Evolutionary conservation across 1,139 yeast species (phyloP), one percentile per base, ranked within the genome.

Genomic region (Eremothecium coryli): DNA sequence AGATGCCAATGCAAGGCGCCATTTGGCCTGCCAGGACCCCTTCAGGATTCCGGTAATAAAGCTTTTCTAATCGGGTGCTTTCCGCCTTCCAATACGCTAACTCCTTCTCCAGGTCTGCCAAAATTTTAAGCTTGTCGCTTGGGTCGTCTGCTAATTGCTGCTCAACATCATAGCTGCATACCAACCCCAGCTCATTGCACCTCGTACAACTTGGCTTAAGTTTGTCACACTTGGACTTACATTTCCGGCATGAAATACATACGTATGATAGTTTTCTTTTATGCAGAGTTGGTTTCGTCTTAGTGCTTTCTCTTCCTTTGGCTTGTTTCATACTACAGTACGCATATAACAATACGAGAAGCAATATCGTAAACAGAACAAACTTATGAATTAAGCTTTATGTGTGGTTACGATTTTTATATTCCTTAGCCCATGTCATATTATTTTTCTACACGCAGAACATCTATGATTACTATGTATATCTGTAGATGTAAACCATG

Each of bases 151-250:
- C 16, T 7, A 29, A 29, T 22, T 33, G 36, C n/a, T 23, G 13
- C 23, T 33, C 36, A 15, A 27, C 18, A 16, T 33, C 31, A 21
- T 37, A 37, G 12, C 25, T 14, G 22, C 40, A 37, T 4, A 24
- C 11, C 9, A 31, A 12, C 10, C 34, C 34, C 16, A 23, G 14
- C 18, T 31, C 22, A n/a, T 9, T 28, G 23, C 40, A 37, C 17
- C 34, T 32, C 8, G 14, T 31, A 18, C 40, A 37, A 5, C 26
- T 14, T 1, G 40, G 40, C 29, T 27, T 31, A 13, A 23, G 29
- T 28, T 35, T 37, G 31, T 37, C 40, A 28, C 40, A 37, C 25
- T 37, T 37, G 2, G 31, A 31, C 36, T 37, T 37, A 10, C 40
- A 22, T 24, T 33, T 18, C 11, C 33, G 29, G 28, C 40, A 37